Base-by-base conservation (phyloP, 331 rosid genomes). In the Pyrus hybrid region DNA sequence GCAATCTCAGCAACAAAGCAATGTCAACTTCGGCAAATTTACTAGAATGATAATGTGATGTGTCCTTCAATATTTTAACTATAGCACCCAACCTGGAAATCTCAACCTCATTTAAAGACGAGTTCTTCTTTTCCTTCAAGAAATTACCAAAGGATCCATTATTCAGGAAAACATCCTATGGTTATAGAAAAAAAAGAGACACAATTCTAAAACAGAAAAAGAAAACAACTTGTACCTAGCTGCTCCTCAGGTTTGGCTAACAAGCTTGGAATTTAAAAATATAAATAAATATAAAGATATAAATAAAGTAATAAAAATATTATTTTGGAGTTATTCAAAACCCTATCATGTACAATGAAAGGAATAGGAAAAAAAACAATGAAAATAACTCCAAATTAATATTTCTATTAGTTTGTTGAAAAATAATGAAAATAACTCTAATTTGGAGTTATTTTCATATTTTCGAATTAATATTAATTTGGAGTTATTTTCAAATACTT, bases 41-140 rank as follows among this genome's bases (percentile, higher is more conserved):
- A 85, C 91, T 90, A 75, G 96, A 86, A 80, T 94, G 99, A 78
- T 92, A 92, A 86, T 90, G 90, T 75, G 97, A 92, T 51, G 99
- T 90, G 79, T 94, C 96, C 90, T 92, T 94, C 84, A 94, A 88
- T 83, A 81, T 84, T 81, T 90, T 92, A 68, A 84, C 84, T 74
- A 89, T 74, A 66, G 91, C 88, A 72, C 79, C 82, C 78, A 94
- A 76, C 85, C 93, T 86, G 85, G 91, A 83, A 82, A 86, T 78
- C 77, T 94, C 88, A 53, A 72, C 71, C 80, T 94, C 99, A 2
- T 84, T 84, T 86, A 92, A 80, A 79, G 96, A 83, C 79, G 82
- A 65, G 43, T 80, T 83, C 89, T 79, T 82, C 68, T 86, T 90
- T 79, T 86, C 97, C 97, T 94, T 70, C 68, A 84, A 70, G 70